Evolutionary conservation across 2,329 filamentous ascomycete genomes (phyloP).

Genomic region (Clarireedia hainanense): DNA sequence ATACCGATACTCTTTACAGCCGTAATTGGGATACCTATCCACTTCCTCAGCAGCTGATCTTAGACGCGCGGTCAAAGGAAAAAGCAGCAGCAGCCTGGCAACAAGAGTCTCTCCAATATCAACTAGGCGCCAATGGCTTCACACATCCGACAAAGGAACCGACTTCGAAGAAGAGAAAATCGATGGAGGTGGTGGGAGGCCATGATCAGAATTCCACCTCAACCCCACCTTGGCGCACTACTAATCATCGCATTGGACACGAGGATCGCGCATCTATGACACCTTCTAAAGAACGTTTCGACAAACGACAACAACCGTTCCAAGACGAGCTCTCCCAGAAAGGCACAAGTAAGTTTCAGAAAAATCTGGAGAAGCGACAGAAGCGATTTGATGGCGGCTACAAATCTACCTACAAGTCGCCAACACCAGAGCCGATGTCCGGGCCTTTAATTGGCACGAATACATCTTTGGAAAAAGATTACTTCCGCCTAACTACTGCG

Average conservation of each 20-base stretch:
- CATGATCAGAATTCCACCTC: constrained; percentile 41
- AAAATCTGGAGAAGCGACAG: constrained; percentile 78
- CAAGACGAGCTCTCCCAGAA: constrained; percentile 38
- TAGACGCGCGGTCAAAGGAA: constrained; percentile 52
- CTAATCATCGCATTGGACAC: constrained; percentile 49
- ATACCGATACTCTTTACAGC: constrained; percentile 59
- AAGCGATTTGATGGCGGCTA: constrained; percentile 73
- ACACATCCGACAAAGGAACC: constrained; percentile 10
- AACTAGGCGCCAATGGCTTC: constrained; percentile 18
- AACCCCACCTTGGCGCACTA: constrained; percentile 67
- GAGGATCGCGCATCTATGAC: constrained; percentile 63
- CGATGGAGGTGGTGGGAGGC: constrained; percentile 51
- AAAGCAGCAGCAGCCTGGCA: constrained; percentile 20
- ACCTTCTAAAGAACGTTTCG: constrained; percentile 27
- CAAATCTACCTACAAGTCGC: constrained; percentile 46
- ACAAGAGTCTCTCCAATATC: constrained; percentile 23
- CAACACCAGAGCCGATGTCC: constrained; percentile 47
- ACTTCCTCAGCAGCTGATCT: constrained; percentile 75
- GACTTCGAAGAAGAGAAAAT: constrained; percentile 72
- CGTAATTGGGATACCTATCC: constrained; percentile 80
- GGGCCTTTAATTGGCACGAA: constrained; percentile 81
- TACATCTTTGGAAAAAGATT: constrained; percentile 81
- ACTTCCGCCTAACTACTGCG: constrained; percentile 85
- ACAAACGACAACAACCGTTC: constrained; percentile 40
- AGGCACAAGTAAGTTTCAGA: constrained; percentile 79